Conservation (phyloP, 1,284 basidiomycete species). For the Pseudozyma tsukubaensis region DNA sequence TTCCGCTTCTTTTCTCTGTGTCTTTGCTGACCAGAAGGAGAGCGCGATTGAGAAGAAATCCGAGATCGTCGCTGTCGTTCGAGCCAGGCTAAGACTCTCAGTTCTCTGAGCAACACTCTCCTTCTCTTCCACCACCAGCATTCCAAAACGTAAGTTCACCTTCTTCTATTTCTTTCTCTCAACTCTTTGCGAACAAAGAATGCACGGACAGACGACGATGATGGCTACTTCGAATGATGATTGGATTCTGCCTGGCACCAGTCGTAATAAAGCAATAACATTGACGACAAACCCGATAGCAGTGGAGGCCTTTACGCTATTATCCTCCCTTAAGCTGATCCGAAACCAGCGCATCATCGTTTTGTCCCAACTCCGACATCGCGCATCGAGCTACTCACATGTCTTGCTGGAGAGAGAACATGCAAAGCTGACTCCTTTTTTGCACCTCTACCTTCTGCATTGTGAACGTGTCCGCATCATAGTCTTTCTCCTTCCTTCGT, state of each 20-base stretch:
- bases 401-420: background rate
- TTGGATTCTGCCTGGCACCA: conserved; percentile 58
- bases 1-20: background rate
- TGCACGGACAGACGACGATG: background rate
- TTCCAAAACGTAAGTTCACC: conserved; percentile 25
- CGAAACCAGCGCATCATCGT: conserved; percentile 1
- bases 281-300: conserved; percentile 53
- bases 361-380: too few species aligned
- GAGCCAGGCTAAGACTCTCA: background rate
- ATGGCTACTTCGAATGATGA: conserved; percentile 44
- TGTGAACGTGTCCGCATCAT: conserved; percentile 5
- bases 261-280: conserved; percentile 54
- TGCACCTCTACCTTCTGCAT: background rate
- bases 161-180: background rate
- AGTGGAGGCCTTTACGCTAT: conserved; percentile 57
- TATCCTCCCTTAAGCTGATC: conserved; percentile 54
- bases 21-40: conserved; percentile 1
- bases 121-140: conserved; percentile 18
- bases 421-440: background rate
- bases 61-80: too few species aligned
- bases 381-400: background rate
- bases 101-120: background rate
- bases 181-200: background rate
- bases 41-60: conserved; percentile 2
- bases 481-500: background rate